Percentiles rank a stretch among this genome's conserved stretches.
Evolutionary conservation across 768 basidiomycete species (phyloP).

Genomic region (Boletus pseudo-olivaceus): DNA sequence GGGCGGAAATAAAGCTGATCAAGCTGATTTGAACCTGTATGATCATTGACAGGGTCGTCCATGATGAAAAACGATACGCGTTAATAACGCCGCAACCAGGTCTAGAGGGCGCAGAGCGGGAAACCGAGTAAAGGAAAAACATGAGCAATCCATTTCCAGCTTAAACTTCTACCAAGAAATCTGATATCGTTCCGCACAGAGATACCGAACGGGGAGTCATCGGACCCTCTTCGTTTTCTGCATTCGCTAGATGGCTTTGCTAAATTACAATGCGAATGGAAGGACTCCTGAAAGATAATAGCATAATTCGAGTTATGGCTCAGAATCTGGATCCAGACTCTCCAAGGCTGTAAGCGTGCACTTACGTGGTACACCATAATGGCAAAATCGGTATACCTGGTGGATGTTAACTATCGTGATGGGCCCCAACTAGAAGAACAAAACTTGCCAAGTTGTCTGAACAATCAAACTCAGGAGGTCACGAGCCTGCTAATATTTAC

Average conservation of each 20-base stretch:
- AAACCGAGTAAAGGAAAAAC: background rate
- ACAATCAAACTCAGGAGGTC: background rate
- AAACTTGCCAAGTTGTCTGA: background rate
- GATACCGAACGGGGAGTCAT: too few species aligned
- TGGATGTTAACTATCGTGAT: background rate
- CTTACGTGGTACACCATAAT: background rate
- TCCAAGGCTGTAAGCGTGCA: background rate
- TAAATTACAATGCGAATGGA: too few species aligned
- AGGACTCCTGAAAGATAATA: background rate
- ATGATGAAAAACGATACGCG: background rate
- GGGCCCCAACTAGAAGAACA: background rate
- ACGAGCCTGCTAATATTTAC: too few species aligned
- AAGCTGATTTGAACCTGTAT: background rate
- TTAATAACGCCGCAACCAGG: background rate
- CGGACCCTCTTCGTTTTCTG: background rate
- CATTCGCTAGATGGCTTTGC: background rate
- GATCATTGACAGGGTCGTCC: background rate
- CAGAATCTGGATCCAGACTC: background rate
- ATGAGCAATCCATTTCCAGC: background rate
- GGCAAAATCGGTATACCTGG: background rate
- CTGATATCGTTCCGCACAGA: background rate
- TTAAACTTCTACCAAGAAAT: background rate
- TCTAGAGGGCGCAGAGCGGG: too few species aligned
- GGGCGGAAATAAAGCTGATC: background rate
- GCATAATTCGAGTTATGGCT: too few species aligned